A percentile compares a stretch with the other conserved stretches of the same genome.
Conservation (phyloP, 768 basidiomycete genomes). For the Paxillus rubicundulus region DNA sequence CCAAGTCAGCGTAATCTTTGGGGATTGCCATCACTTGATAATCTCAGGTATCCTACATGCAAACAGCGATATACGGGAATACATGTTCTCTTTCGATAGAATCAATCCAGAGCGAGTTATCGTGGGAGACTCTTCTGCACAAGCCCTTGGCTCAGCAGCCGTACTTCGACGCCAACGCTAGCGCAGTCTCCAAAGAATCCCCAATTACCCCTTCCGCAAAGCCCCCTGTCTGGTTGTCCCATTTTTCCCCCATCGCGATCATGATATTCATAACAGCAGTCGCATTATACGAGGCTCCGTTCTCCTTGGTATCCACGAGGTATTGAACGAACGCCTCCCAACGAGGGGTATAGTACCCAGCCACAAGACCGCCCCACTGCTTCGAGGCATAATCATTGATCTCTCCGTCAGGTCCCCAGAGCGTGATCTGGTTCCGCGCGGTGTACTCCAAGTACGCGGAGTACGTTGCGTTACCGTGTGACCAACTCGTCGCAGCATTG, state of each 20-base stretch:
- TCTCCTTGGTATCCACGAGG: conserved; percentile 27
- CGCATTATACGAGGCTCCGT: conserved; percentile 30
- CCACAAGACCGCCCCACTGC: conserved; percentile 40
- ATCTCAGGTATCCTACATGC: too few relatives aligned
- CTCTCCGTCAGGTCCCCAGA: conserved; percentile 42
- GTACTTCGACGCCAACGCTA: conserved; percentile 12
- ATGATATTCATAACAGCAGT: conserved; percentile 20
- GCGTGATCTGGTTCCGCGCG: conserved; percentile 42
- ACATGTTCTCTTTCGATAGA: too few relatives aligned
- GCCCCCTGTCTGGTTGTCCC: conserved; percentile 26
- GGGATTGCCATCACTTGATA: too few relatives aligned
- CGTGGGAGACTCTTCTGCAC: too few relatives aligned
- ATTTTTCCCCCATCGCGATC: conserved; percentile 34
- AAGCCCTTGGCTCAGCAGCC: not conserved
- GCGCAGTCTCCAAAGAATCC: conserved; percentile 22
- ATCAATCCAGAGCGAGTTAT: too few relatives aligned
- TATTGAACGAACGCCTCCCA: conserved; percentile 38
- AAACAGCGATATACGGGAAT: too few relatives aligned
- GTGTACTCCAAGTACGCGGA: conserved; percentile 37
- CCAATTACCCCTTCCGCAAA: conserved; percentile 11
- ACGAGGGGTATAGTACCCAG: conserved; percentile 34
- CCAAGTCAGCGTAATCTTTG: too few relatives aligned
- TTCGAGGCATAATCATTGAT: conserved; percentile 46
- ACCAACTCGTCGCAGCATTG: conserved; percentile 30
- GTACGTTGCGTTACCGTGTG: conserved; percentile 29